These are phyloP conservation scores for Pyrenopolyporus hunteri DNA, from an alignment of 495 filamentous ascomycete genomes.

Conservation along the genomic window DNA sequence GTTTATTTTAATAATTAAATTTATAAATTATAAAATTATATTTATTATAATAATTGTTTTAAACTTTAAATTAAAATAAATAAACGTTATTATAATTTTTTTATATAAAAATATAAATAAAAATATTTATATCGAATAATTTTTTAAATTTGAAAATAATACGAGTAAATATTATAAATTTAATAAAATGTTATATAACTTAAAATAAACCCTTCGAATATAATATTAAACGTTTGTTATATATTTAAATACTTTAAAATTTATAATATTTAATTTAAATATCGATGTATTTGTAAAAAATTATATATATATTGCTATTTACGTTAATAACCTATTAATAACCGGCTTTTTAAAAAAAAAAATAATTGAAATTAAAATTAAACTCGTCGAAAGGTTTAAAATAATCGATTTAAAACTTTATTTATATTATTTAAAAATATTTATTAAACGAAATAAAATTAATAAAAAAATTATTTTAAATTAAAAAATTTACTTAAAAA, in stretches of 20 bases:
- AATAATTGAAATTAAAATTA: background rate
- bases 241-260: background rate
- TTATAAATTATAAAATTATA: background rate
- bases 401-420: background rate
- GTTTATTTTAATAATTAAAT: background rate
- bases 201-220: background rate
- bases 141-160: background rate
- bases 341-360: too few species aligned
- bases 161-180: background rate
- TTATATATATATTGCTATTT: background rate
- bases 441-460: background rate
- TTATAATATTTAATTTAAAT: background rate
- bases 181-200: background rate
- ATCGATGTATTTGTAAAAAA: background rate
- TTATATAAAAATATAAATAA: background rate
- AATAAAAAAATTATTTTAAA: background rate
- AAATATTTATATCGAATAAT: background rate
- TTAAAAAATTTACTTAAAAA: background rate
- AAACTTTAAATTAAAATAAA: background rate
- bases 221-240: background rate
- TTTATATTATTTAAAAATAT: background rate
- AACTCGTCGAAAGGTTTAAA: background rate
- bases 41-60: background rate
- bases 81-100: background rate
- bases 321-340: background rate